phyloP scores from a whole-genome alignment of 805 yeast genomes.

The Starmerella riodocensis region DNA sequence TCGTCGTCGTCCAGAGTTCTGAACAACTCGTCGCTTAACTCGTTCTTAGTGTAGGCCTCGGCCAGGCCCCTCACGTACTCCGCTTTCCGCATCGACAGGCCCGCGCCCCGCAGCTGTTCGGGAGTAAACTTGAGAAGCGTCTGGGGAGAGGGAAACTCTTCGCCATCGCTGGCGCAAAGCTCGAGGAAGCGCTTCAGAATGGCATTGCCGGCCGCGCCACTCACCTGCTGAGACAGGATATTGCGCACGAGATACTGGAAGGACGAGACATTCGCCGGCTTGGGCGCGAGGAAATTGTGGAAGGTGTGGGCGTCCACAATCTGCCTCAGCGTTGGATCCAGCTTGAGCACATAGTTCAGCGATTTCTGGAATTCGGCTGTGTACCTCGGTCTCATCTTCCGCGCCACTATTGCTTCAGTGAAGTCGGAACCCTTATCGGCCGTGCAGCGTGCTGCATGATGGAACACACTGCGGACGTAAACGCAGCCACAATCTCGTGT shows the following conservation, averaged over 20 bases:
- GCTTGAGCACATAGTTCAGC: constrained; percentile 13
- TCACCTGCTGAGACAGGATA: constrained; percentile 28
- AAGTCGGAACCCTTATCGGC: too few relatives aligned
- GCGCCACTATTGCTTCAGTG: too few relatives aligned
- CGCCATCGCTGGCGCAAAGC: constrained; percentile 24
- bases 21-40: constrained; percentile 23
- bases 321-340: constrained; percentile 18
- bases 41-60: constrained; percentile 21
- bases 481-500: too few relatives aligned
- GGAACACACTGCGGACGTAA: too few relatives aligned
- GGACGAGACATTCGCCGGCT: constrained; percentile 10
- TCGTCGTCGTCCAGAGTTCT: constrained; percentile 23
- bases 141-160: constrained; percentile 39
- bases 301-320: constrained; percentile 14
- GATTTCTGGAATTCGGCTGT: constrained; percentile 13
- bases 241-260: constrained; percentile 22
- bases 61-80: constrained; percentile 56
- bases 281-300: constrained; percentile 14
- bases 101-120: constrained; percentile 46
- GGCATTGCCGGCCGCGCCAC: constrained; percentile 63
- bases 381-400: constrained; percentile 1
- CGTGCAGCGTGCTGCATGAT: too few relatives aligned
- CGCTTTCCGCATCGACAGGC: constrained; percentile 56
- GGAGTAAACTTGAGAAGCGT: constrained; percentile 31
- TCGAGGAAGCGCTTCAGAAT: constrained; percentile 39